Evolutionary conservation across 2,329 filamentous ascomycete genomes (phyloP).

Genomic region (Botrytis byssoidea): DNA sequence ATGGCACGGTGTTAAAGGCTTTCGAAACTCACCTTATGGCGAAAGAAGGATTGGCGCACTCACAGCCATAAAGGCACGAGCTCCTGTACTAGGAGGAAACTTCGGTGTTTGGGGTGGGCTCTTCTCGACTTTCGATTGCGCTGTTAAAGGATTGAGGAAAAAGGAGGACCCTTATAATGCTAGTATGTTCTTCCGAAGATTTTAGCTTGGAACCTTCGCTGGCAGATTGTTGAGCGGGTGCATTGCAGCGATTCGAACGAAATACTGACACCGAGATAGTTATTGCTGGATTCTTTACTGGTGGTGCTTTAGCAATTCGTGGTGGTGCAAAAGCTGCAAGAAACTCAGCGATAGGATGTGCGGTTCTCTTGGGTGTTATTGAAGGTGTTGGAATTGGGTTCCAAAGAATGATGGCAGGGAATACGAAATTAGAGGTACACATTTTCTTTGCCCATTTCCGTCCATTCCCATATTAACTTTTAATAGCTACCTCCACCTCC

Average conservation of each 20-base stretch:
- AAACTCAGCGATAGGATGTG: conserved; percentile 95
- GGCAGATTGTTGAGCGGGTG: not conserved
- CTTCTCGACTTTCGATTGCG: conserved; percentile 95
- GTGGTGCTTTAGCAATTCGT: conserved; percentile 85
- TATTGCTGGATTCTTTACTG: conserved; percentile 95
- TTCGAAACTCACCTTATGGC: conserved; percentile 84
- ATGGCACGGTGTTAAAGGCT: conserved; percentile 97
- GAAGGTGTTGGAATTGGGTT: conserved; percentile 97
- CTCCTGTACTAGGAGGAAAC: conserved; percentile 93
- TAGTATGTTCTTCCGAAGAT: conserved; percentile 47
- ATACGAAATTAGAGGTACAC: conserved; percentile 75
- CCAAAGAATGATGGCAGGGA: conserved; percentile 88
- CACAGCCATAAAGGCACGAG: conserved; percentile 96
- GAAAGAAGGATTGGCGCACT: conserved; percentile 94
- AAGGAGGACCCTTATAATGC: conserved; percentile 99
- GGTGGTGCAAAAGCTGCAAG: conserved; percentile 89
- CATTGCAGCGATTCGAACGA: not conserved
- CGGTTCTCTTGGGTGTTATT: conserved; percentile 89
- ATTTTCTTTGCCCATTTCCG: not conserved
- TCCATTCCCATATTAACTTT: conserved; percentile 20
- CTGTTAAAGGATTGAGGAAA: conserved; percentile 87
- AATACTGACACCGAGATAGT: conserved; percentile 45
- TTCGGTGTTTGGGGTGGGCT: conserved; percentile 97
- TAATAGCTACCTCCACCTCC: conserved; percentile 35
- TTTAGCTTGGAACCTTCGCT: not conserved